Conservation (phyloP, 495 filamentous ascomycete species). For the Neurospora africana region DNA sequence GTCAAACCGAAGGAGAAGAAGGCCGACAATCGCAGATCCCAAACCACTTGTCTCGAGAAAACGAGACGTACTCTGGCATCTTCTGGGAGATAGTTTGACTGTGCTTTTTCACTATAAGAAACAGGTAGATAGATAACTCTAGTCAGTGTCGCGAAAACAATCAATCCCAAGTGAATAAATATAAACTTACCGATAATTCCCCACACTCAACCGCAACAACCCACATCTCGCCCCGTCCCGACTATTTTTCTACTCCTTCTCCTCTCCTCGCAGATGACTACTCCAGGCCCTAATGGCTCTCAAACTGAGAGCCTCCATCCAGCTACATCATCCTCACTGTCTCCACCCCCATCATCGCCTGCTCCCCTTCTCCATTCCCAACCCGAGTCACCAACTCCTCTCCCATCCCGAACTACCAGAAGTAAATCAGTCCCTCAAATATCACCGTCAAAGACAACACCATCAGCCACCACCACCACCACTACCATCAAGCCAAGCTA, state of each 20-base stretch:
- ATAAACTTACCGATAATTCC: neutral
- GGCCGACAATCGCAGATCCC: neutral
- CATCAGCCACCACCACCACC: neutral
- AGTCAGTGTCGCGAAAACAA: neutral
- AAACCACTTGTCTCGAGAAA: neutral
- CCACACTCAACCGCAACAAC: neutral
- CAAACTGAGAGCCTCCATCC: neutral
- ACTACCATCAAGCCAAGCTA: neutral
- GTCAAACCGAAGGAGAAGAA: neutral
- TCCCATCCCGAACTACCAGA: neutral
- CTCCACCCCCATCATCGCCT: conserved; percentile 6
- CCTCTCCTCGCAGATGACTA: neutral
- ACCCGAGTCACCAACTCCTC: conserved; percentile 4
- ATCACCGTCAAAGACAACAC: neutral
- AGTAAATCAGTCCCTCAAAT: neutral
- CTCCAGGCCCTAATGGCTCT: neutral
- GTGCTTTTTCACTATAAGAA: neutral
- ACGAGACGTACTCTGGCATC: neutral
- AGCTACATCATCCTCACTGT: neutral
- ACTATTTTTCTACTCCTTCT: neutral
- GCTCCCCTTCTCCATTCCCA: conserved; percentile 10
- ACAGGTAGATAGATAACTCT: neutral
- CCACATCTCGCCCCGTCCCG: neutral
- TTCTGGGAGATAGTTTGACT: neutral
- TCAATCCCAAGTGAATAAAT: neutral